A percentile compares a stretch with the other conserved stretches of the same genome.
phyloP scores from a whole-genome alignment of 345 rosid species.

The Syzygium aqueum region DNA sequence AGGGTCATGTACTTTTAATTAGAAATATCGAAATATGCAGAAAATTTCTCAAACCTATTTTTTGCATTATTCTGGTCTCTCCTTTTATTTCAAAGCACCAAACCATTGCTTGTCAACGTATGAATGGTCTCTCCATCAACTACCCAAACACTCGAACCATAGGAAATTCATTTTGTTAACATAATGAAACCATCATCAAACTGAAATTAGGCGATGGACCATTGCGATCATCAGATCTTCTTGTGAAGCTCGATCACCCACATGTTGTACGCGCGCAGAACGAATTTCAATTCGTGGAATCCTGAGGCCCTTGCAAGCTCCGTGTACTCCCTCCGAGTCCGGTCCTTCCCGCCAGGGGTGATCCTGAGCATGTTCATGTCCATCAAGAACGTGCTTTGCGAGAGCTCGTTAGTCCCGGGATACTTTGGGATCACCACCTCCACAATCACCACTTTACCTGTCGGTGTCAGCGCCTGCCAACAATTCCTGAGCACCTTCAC shows the following conservation, averaged over 20 bases:
- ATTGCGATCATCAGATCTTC: not conserved
- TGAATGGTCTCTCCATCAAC: not conserved
- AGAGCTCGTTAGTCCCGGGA: not conserved
- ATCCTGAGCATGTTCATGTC: not conserved
- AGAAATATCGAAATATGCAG: too few relatives aligned
- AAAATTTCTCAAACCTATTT: too few relatives aligned
- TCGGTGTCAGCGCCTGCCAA: not conserved
- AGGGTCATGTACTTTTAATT: too few relatives aligned
- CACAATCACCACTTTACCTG: slow-evolving; percentile 1
- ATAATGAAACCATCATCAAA: not conserved
- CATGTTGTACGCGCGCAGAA: not conserved
- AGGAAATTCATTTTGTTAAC: not conserved
- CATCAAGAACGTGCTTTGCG: not conserved
- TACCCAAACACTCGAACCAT: not conserved
- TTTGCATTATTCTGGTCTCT: not conserved
- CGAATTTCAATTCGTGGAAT: not conserved
- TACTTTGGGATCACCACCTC: not conserved
- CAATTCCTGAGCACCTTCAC: slow-evolving; percentile 6
- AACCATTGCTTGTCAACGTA: not conserved
- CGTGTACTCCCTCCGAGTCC: not conserved
- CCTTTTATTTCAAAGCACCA: not conserved
- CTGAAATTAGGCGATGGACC: not conserved
- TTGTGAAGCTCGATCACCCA: not conserved
- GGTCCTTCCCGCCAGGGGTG: not conserved
- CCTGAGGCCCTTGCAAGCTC: not conserved